Conservation (phyloP, 2,329 filamentous ascomycete genomes). For the Aspergillus sp. region DNA sequence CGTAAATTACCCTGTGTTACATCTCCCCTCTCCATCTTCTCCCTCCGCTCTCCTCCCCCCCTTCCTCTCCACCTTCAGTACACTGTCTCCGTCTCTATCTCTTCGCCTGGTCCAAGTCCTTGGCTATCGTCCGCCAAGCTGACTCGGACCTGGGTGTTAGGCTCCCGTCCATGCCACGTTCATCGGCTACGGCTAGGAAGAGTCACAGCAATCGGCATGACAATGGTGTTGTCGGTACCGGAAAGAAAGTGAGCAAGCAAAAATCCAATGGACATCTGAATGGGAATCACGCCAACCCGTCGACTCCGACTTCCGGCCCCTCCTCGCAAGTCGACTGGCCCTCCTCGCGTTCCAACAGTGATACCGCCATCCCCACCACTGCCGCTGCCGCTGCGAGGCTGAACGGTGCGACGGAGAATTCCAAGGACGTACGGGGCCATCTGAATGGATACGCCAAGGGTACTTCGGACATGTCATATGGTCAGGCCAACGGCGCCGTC, state of each 20-base stretch:
- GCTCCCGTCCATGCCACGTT: slow-evolving; percentile 49
- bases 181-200: slow-evolving; percentile 48
- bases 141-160: slow-evolving; percentile 44
- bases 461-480: slow-evolving; percentile 33
- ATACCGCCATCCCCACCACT: slow-evolving; percentile 31
- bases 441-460: slow-evolving; percentile 37
- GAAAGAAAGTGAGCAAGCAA: slow-evolving; percentile 63
- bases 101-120: slow-evolving; percentile 44
- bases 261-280: slow-evolving; percentile 56
- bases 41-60: slow-evolving; percentile 3
- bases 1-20: slow-evolving; percentile 10
- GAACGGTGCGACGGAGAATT: slow-evolving; percentile 27
- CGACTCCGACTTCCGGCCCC: slow-evolving; percentile 34
- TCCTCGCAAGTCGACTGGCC: slow-evolving; percentile 40
- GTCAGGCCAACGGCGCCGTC: slow-evolving; percentile 29
- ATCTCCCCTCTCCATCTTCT: slow-evolving; percentile 8
- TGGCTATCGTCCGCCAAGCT: slow-evolving; percentile 49
- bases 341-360: slow-evolving; percentile 36
- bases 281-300: slow-evolving; percentile 44
- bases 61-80: slow-evolving; percentile 10
- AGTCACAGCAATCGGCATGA: slow-evolving; percentile 76
- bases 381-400: slow-evolving; percentile 21
- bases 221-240: slow-evolving; percentile 78
- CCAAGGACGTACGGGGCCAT: slow-evolving; percentile 32
- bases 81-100: slow-evolving; percentile 22